Base-by-base conservation (phyloP, 2,329 filamentous ascomycete species). In the Neurospora sp. region DNA sequence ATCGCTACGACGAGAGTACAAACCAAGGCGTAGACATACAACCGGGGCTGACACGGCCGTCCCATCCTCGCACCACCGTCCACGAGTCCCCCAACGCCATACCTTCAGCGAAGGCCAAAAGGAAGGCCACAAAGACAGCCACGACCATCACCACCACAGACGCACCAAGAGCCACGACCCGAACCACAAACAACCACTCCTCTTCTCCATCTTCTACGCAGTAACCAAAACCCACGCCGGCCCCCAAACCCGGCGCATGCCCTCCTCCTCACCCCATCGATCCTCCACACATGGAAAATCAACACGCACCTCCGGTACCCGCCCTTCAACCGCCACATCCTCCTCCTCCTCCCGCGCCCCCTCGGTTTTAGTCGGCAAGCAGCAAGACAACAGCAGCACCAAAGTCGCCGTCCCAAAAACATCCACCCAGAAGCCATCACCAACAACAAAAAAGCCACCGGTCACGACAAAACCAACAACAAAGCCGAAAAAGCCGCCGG, bases 401-500 rank as follows among this genome's bases (percentile, higher is more conserved):
- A 33, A 9, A 17, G 52, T 62, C 8, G 13, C 52, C 23, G 52
- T 62, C 52, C 52, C 52, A 1, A 62, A 36, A 4, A 36, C 52
- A 17, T 62, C 52, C 3, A 62, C 52, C 52, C 52, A 62, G 8
- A 62, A 62, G n/a, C 52, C 43, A 52, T 11, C 11, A 23, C 10
- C 52, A 2, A 10, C 52, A 17, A 17, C 52, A 33, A 62, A 36
- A 36, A 69, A 38, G 17, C 68, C 36, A 10, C 68, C 15, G 2
- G 42, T 28, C n/a, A 38, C 36, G 3, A 38, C 68, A 1, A 69
- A 67, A 11, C 23, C 13, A 28, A 42, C 71, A n/a, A 42, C 71
- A n/a, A 38, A 70, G 1, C 68, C 71, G 0, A 74, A 72, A 40
- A 72, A 70, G 67, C 52, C 74, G 43, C 62, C 52, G 8, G 52